A percentile compares a stretch with the other conserved stretches of the same genome.
Conservation (phyloP, 306 rosid genomes). For the Bauhinia variegata region DNA sequence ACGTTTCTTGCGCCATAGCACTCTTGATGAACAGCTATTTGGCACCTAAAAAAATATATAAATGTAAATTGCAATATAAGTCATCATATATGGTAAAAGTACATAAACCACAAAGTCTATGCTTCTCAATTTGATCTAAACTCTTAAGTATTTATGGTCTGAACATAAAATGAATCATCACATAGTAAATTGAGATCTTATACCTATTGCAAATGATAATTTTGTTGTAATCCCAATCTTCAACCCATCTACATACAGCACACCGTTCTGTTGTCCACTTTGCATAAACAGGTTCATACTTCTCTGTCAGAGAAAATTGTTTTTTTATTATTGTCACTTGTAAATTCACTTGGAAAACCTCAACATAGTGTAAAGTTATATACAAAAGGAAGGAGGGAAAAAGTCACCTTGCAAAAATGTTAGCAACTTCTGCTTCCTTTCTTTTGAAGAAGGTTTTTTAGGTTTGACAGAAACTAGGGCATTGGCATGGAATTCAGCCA, state of each 20-base stretch:
- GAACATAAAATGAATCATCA: conserved; percentile 21
- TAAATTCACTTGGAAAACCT: conserved; percentile 35
- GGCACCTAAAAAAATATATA: conserved; percentile 67
- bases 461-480: conserved; percentile 74
- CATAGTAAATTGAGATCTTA: conserved; percentile 15
- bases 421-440: conserved; percentile 87
- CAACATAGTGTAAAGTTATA: conserved; percentile 25
- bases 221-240: conserved; percentile 99
- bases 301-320: conserved; percentile 62
- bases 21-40: conserved; percentile 99
- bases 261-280: conserved; percentile 99
- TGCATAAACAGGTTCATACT: conserved; percentile 87
- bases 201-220: conserved; percentile 97
- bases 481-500: conserved; percentile 90
- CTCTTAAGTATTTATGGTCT: conserved; percentile 13
- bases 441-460: conserved; percentile 81
- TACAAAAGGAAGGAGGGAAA: conserved; percentile 30
- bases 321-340: conserved; percentile 26
- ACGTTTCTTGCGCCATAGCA: conserved; percentile 98
- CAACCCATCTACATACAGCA: conserved; percentile 99
- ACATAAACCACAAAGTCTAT: conserved; percentile 22
- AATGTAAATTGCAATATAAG: conserved; percentile 19
- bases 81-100: conserved; percentile 14
- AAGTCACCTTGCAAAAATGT: conserved; percentile 83
- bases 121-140: background rate